phyloP scores from a whole-genome alignment of 352 stramenopile species.

The Phytophthora pistaciae region DNA sequence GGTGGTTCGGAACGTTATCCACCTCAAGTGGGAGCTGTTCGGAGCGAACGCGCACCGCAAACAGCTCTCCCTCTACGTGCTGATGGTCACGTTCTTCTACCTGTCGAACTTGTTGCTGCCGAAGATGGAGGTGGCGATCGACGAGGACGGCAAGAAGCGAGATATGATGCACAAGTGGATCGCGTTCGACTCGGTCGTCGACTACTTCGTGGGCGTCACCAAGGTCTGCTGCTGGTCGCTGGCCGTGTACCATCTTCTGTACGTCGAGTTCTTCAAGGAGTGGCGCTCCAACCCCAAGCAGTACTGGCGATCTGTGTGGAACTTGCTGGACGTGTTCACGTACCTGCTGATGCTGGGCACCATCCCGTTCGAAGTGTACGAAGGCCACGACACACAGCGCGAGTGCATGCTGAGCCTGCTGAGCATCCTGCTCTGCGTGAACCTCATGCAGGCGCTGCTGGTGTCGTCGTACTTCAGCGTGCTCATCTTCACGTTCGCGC shows the following conservation, averaged over 20 bases:
- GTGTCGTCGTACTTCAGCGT: slow-evolving; percentile 70
- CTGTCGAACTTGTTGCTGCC: slow-evolving; percentile 59
- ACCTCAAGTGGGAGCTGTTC: slow-evolving; percentile 67
- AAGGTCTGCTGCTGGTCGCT: slow-evolving; percentile 56
- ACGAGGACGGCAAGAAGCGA: slow-evolving; percentile 38
- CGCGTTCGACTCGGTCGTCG: slow-evolving; percentile 44
- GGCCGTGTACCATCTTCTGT: slow-evolving; percentile 61
- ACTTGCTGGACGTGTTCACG: slow-evolving; percentile 59
- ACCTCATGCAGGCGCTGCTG: slow-evolving; percentile 63
- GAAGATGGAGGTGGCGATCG: slow-evolving; percentile 44
- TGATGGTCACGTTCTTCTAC: slow-evolving; percentile 66
- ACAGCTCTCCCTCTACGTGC: slow-evolving; percentile 52
- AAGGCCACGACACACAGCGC: slow-evolving; percentile 42
- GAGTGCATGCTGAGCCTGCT: slow-evolving; percentile 63
- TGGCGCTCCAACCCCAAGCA: slow-evolving; percentile 45
- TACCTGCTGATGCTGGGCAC: slow-evolving; percentile 57
- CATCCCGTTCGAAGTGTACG: slow-evolving; percentile 56
- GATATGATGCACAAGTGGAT: slow-evolving; percentile 50
- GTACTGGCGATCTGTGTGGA: slow-evolving; percentile 70
- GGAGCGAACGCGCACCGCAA: slow-evolving; percentile 45
- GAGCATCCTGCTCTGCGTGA: slow-evolving; percentile 62
- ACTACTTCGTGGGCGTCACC: slow-evolving; percentile 52
- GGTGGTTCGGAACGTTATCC: slow-evolving; percentile 59
- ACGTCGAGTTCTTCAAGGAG: slow-evolving; percentile 71
- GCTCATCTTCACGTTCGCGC: slow-evolving; percentile 71